Evolutionary conservation across 192 early-diverging fungal genomes (phyloP).

Genomic region (Coemansia furcata): DNA sequence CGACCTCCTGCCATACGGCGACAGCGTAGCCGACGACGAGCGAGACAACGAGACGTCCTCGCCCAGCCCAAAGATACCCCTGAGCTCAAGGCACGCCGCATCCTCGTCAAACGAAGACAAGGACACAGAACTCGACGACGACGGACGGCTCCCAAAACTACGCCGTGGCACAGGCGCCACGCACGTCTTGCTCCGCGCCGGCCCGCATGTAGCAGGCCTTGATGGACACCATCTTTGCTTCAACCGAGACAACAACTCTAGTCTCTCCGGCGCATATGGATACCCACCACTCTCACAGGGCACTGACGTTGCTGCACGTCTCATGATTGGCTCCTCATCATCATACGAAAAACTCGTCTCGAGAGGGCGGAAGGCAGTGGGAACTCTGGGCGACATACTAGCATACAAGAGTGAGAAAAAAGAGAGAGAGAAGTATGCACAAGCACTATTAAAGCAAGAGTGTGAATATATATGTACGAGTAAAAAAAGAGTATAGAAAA

Average conservation of each 20-base stretch:
- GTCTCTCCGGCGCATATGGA: conserved; percentile 25
- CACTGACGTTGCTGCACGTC: conserved; percentile 41
- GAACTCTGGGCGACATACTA: conserved; percentile 42
- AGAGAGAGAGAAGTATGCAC: conserved; percentile 1
- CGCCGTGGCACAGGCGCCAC: conserved; percentile 41
- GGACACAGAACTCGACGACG: conserved; percentile 19
- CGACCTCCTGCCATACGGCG: conserved; percentile 7
- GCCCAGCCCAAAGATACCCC: conserved; percentile 38
- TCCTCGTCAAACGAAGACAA: conserved; percentile 28
- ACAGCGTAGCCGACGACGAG: conserved; percentile 33
- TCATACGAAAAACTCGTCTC: conserved; percentile 32
- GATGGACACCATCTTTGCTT: conserved; percentile 49
- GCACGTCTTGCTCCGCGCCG: conserved; percentile 23
- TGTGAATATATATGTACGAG: conserved; percentile 5
- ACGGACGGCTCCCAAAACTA: conserved; percentile 12
- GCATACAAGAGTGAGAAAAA: conserved; percentile 9
- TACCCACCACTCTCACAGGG: conserved; percentile 15
- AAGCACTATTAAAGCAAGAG: conserved; percentile 12
- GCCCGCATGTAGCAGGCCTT: conserved; percentile 5
- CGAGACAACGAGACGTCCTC: conserved; percentile 14
- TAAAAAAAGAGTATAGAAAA: not conserved
- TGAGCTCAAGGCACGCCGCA: conserved; percentile 43
- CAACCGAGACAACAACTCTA: conserved; percentile 37
- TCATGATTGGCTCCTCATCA: conserved; percentile 2
- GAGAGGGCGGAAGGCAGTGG: conserved; percentile 52